Percentiles rank a stretch among this genome's conserved stretches.
phyloP scores from a whole-genome alignment of 352 stramenopile genomes.

The Pythium dissotocum region DNA sequence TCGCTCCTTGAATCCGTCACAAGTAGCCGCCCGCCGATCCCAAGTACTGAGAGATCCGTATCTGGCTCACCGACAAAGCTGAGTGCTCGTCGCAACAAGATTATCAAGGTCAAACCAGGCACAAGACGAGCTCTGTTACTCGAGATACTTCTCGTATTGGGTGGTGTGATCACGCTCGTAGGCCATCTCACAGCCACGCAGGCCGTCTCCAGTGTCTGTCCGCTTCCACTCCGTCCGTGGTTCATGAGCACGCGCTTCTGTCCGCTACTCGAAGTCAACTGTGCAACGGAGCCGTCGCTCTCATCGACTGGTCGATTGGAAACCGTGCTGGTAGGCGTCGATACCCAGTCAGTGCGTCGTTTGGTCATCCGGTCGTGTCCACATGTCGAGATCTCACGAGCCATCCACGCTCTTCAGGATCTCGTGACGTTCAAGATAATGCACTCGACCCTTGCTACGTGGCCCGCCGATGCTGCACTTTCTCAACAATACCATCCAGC shows the following conservation, averaged over 20 bases:
- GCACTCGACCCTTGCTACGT: conserved; percentile 18
- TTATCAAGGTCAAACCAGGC: conserved; percentile 24
- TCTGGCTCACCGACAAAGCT: conserved; percentile 14
- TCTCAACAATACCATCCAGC: conserved; percentile 9
- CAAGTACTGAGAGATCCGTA: conserved; percentile 23
- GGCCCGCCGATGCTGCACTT: conserved; percentile 19
- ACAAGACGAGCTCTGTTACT: conserved; percentile 1
- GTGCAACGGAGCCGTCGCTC: background rate
- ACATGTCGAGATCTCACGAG: conserved; percentile 8
- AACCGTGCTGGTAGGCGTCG: background rate
- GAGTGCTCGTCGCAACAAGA: background rate
- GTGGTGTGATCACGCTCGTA: conserved; percentile 2
- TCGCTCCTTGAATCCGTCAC: conserved; percentile 29
- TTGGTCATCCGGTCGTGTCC: conserved; percentile 20
- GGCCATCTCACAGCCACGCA: background rate
- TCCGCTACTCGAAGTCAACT: conserved; percentile 25
- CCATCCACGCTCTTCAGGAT: conserved; percentile 2
- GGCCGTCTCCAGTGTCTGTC: background rate
- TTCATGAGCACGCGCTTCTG: conserved; percentile 11
- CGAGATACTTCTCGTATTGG: conserved; percentile 17
- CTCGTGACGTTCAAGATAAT: conserved; percentile 18
- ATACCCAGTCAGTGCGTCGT: background rate
- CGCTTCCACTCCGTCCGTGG: conserved; percentile 9
- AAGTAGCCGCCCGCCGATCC: conserved; percentile 19
- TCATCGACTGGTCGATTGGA: conserved; percentile 3